A percentile compares a stretch with the other conserved stretches of the same genome.
phyloP scores from a whole-genome alignment of 148 eudicot genomes.

The Nyssa sinensis region DNA sequence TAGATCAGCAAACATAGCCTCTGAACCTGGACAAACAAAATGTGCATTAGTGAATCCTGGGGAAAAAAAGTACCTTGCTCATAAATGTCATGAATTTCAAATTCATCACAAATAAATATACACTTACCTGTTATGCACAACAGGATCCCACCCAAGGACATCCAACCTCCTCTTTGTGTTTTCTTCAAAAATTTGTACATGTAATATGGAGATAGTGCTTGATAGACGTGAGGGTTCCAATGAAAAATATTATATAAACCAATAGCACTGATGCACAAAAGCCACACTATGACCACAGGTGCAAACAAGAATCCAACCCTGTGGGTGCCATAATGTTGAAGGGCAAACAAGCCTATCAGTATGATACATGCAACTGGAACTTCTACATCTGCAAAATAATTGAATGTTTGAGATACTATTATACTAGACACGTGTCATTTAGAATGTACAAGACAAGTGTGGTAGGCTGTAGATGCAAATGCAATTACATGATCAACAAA shows the following conservation, averaged over 20 bases:
- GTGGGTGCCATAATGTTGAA: slow-evolving; percentile 79
- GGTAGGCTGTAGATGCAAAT: too few relatives aligned
- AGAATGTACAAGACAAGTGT: too few relatives aligned
- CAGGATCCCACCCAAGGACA: slow-evolving; percentile 71
- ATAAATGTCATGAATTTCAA: neutral
- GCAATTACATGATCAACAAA: too few relatives aligned
- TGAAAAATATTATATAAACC: slow-evolving; percentile 62
- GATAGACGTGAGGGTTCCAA: slow-evolving; percentile 72
- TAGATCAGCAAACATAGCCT: slow-evolving; percentile 83
- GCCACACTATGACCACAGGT: slow-evolving; percentile 66
- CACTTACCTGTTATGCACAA: slow-evolving; percentile 64
- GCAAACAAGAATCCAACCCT: slow-evolving; percentile 75
- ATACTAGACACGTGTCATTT: neutral
- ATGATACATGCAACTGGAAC: slow-evolving; percentile 68
- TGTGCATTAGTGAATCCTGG: neutral
- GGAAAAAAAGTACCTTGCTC: neutral
- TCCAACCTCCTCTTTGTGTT: slow-evolving; percentile 67
- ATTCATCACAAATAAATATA: neutral
- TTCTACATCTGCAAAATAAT: slow-evolving; percentile 60
- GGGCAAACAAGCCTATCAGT: slow-evolving; percentile 66
- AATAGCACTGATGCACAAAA: slow-evolving; percentile 57
- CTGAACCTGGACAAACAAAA: slow-evolving; percentile 49
- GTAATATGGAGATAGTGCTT: slow-evolving; percentile 67
- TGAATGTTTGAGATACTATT: neutral
- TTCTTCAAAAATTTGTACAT: slow-evolving; percentile 66